Evolutionary conservation across 345 rosid species (phyloP), one percentile per base, ranked within the genome.

Genomic region (Citrus hindsii): DNA sequence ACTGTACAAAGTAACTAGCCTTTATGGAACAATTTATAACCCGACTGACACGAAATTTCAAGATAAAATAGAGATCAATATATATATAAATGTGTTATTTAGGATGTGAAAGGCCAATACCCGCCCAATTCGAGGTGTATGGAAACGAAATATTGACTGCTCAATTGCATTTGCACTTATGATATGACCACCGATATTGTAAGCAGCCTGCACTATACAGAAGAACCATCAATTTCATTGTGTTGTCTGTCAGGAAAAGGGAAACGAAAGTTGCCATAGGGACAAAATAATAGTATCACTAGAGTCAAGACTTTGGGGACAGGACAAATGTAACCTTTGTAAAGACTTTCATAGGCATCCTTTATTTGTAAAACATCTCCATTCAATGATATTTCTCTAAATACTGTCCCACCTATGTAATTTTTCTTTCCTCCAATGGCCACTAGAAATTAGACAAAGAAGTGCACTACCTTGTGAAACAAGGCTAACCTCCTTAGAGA

Each of bases 401-500:
- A 7, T 18, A 55, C 28, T 14, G 66, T 55, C 30, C 48, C 12
- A 35, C 55, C 60, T 33, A 38, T 9, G n/a, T 28, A 58, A 46
- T 7, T 48, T 55, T 58, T 6, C 48, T 24, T 64, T 53, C 32
- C 22, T 56, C 9, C 1, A 62, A 21, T 56, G 67, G 59, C 71
- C 67, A 24, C 46, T 37, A 42, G 58, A 42, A 72, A 60, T 71
- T 76, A 51, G 63, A 80, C 21, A 66, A 81, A 79, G 76, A 82
- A 86, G 84, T 76, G 74, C 77, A 79, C 78, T 91, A 95, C 98
- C 97, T 93, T 93, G 90, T 95, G 95, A 85, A 95, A 92, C 91
- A 95, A 86, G 55, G 95, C 93, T 79, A 92, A 84, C 84, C 95
- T 87, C 81, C 92, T 87, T 69, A 95, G 74, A 58, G 97, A 92